Conservation (phyloP, 176 grass and related monocot species). For the Aegilops sharonensis region DNA sequence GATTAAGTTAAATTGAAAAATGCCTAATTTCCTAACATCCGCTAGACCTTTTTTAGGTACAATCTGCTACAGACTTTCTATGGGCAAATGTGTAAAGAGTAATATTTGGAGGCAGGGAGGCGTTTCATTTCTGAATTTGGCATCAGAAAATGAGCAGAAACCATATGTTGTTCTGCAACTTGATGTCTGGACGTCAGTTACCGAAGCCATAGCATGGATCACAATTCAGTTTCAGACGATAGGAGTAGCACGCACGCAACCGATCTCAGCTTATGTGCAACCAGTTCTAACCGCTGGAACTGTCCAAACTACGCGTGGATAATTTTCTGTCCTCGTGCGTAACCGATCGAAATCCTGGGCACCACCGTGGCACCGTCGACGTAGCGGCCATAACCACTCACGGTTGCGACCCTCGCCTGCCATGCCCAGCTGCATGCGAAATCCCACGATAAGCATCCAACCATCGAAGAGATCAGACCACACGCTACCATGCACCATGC, state of each 20-base stretch:
- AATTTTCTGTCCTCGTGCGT: not conserved
- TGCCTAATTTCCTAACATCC: too few species aligned
- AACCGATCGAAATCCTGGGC: slow-evolving; percentile 17
- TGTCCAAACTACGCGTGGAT: slow-evolving; percentile 20
- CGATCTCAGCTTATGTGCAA: slow-evolving; percentile 12
- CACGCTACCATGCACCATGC: slow-evolving; percentile 24
- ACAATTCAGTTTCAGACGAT: not conserved
- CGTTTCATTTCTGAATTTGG: not conserved
- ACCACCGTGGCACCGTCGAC: not conserved
- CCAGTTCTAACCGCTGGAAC: slow-evolving; percentile 35
- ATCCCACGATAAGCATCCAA: slow-evolving; percentile 26
- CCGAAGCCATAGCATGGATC: not conserved
- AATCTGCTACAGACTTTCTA: too few species aligned
- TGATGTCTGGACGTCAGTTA: not conserved
- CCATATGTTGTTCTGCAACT: not conserved
- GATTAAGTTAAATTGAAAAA: too few species aligned
- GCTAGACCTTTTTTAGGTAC: too few species aligned
- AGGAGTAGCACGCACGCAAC: slow-evolving; percentile 33
- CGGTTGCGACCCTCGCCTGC: slow-evolving; percentile 6
- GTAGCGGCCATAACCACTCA: slow-evolving; percentile 21
- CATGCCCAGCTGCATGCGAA: slow-evolving; percentile 2
- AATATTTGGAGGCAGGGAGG: too few species aligned
- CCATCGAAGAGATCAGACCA: not conserved
- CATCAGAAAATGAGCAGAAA: not conserved
- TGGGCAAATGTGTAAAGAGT: too few species aligned